Evolutionary conservation across 1,284 basidiomycete species (phyloP), one percentile per base, ranked within the genome.

Genomic region (Melampsora larici-populina): DNA sequence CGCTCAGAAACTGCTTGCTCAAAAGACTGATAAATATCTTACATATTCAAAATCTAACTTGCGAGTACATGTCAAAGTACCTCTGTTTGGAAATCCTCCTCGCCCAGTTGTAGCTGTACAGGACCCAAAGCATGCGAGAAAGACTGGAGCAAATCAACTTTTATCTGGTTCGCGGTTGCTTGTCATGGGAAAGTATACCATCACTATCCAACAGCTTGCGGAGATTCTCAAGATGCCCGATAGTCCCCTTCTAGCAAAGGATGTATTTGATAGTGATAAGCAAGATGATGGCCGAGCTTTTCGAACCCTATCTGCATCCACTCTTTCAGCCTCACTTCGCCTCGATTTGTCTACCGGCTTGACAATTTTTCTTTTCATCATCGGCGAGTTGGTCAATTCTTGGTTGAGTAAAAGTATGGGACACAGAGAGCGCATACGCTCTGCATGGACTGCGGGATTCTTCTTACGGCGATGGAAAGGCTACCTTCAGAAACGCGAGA

Each of bases 371-470:
- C 55, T 71, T 3, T 71, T 33, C 15, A 33, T 71, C 1, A 29
- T 71, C 60, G 69, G 69, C 7, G 55, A 71, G 69, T 60, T 71
- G 15, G 48, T 60, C n/a, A 21, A 71, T 40, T 29, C 55, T 15
- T 62, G 69, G 69, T 29, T 71, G 2, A 60, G 33, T 40, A n/a
- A 51, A 11, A 40, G 8, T 24, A 71, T 71, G 69, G 62, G 17
- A 1, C 69, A 62, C 49, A 17, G 43, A 6, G 33, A 71, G 26
- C 33, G 55, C 6, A 71, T 71, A 36, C 36, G 36, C 36, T 36
- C 9, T n/a, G n/a, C n/a, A n/a, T n/a, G n/a, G n/a, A n/a, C n/a
- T n/a, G n/a, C n/a, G n/a, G n/a, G n/a, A n/a, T n/a, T n/a, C n/a
- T n/a, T n/a, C n/a, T n/a, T n/a, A n/a, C n/a, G n/a, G n/a, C n/a